Evolutionary conservation across 805 yeast genomes (phyloP).

Genomic region (Tetrapisispora namnaoensis): DNA sequence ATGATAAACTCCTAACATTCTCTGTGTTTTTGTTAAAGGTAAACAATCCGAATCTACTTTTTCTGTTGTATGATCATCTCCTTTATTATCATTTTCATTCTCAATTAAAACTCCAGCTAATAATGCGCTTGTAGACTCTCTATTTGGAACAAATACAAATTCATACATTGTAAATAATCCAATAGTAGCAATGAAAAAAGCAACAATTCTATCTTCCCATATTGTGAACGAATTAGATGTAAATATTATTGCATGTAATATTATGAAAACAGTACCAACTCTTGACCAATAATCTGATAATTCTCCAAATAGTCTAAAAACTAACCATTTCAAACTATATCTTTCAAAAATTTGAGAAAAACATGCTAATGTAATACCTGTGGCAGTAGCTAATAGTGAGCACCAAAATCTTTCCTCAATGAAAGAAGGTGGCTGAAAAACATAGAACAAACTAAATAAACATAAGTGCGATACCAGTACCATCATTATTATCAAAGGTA

Average conservation of each 20-base stretch:
- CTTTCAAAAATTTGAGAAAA: slow-evolving; percentile 72
- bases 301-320: slow-evolving; percentile 43
- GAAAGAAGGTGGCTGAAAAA: slow-evolving; percentile 46
- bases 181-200: slow-evolving; percentile 51
- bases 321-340: slow-evolving; percentile 59
- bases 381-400: slow-evolving; percentile 49
- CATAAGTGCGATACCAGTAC: slow-evolving; percentile 50
- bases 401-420: slow-evolving; percentile 39
- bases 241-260: slow-evolving; percentile 59
- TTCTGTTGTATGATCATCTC: slow-evolving; percentile 15
- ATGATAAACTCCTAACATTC: slow-evolving; percentile 61
- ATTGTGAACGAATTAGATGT: slow-evolving; percentile 89
- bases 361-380: slow-evolving; percentile 66
- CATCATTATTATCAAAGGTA: slow-evolving; percentile 61
- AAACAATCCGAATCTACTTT: slow-evolving; percentile 24
- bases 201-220: slow-evolving; percentile 80
- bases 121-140: slow-evolving; percentile 32
- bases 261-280: slow-evolving; percentile 47
- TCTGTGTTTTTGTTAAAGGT: slow-evolving; percentile 33
- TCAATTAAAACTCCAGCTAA: slow-evolving; percentile 27
- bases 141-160: slow-evolving; percentile 29
- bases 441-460: slow-evolving; percentile 49
- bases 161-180: slow-evolving; percentile 48
- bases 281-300: slow-evolving; percentile 69
- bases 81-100: slow-evolving; percentile 20